Evolutionary conservation across 176 grass and related monocot species (phyloP).

Genomic region (Hyparrhenia diplandra): DNA sequence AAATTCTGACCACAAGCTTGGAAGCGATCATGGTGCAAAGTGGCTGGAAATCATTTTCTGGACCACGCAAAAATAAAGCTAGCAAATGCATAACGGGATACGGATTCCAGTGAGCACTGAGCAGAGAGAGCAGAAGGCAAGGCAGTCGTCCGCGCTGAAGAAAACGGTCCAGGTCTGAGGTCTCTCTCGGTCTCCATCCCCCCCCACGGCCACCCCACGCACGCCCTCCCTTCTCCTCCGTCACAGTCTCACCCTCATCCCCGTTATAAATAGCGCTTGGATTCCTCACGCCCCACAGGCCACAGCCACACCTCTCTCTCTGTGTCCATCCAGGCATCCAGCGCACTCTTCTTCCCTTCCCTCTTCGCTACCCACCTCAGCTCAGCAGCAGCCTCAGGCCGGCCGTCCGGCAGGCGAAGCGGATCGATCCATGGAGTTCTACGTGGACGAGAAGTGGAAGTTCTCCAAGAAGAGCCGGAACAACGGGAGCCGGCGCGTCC

Average conservation of each 20-base stretch:
- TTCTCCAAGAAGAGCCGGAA: slow-evolving; percentile 83
- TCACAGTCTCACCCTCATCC: not conserved
- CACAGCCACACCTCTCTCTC: not conserved
- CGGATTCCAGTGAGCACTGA: not conserved
- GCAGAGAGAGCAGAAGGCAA: too few species aligned
- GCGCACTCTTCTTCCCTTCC: not conserved
- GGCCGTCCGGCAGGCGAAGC: too few species aligned
- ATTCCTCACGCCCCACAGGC: slow-evolving; percentile 32
- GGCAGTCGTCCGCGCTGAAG: not conserved
- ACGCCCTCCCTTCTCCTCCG: not conserved
- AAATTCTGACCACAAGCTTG: not conserved
- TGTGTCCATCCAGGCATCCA: not conserved
- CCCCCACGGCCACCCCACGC: not conserved
- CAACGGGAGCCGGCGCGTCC: slow-evolving; percentile 61
- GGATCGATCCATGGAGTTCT: slow-evolving; percentile 58
- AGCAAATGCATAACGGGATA: not conserved
- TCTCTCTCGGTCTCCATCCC: not conserved
- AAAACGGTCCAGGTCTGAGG: not conserved
- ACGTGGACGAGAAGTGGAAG: slow-evolving; percentile 96
- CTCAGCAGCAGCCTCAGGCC: too few species aligned
- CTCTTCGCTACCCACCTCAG: slow-evolving; percentile 3
- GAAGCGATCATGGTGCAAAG: not conserved
- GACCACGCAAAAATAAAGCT: not conserved
- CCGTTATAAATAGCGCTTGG: slow-evolving; percentile 61
- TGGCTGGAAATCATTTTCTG: not conserved